Percentiles rank a stretch among this genome's conserved stretches.
Evolutionary conservation across 305 asterid genomes (phyloP).

Genomic region (Fraxinus angustifolia): DNA sequence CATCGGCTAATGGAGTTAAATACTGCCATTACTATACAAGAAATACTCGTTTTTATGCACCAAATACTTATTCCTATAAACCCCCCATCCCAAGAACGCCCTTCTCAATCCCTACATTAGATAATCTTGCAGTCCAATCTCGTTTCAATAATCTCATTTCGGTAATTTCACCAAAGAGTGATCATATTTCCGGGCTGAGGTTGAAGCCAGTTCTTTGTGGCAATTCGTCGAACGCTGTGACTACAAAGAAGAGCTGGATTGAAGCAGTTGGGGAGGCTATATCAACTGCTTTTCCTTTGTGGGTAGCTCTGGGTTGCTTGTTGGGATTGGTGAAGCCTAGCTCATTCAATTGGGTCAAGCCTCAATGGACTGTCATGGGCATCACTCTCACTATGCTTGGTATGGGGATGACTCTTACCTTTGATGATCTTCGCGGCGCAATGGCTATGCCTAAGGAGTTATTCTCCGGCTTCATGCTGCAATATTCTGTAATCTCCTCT

Average conservation of each 20-base stretch:
- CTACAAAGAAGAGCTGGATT: slow-evolving; percentile 44
- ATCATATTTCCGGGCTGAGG: slow-evolving; percentile 8
- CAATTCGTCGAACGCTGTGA: slow-evolving; percentile 47
- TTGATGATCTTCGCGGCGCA: slow-evolving; percentile 82
- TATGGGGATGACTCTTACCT: slow-evolving; percentile 92
- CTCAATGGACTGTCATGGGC: slow-evolving; percentile 80
- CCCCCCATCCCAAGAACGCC: slow-evolving; percentile 15
- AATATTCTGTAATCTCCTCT: slow-evolving; percentile 54
- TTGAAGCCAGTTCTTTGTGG: slow-evolving; percentile 34
- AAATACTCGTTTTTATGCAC: slow-evolving; percentile 10
- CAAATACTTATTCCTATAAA: slow-evolving; percentile 13
- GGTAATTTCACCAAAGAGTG: slow-evolving; percentile 12
- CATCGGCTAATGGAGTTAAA: background rate
- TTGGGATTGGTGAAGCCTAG: slow-evolving; percentile 61
- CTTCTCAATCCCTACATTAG: slow-evolving; percentile 24
- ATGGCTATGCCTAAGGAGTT: slow-evolving; percentile 88
- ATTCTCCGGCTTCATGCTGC: slow-evolving; percentile 63
- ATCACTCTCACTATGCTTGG: slow-evolving; percentile 91
- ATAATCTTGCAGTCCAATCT: slow-evolving; percentile 4
- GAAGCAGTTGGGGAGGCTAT: slow-evolving; percentile 56
- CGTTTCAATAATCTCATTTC: slow-evolving; percentile 31
- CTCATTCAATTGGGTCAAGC: slow-evolving; percentile 79
- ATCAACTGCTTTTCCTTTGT: slow-evolving; percentile 76
- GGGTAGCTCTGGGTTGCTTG: slow-evolving; percentile 95
- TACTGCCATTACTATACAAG: slow-evolving; percentile 6